These are phyloP conservation scores for Aspergillus sp. DNA, from an alignment of 2,329 filamentous ascomycete genomes.

Conservation along the genomic window DNA sequence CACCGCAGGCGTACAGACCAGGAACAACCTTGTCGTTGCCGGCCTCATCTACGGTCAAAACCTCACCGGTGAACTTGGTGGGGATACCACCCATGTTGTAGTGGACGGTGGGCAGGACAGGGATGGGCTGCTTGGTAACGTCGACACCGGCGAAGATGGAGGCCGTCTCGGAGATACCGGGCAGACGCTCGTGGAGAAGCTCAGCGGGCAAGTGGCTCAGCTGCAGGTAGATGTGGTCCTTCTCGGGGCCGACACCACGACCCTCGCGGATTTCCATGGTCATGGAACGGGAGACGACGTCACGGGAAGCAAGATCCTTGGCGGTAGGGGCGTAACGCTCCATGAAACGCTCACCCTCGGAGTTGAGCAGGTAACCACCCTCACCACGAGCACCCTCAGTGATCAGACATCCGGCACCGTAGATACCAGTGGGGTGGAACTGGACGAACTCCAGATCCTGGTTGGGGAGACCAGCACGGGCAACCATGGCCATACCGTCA, in stretches of 20 bases:
- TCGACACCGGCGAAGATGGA: slow-evolving; percentile 97
- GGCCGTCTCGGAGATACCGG: slow-evolving; percentile 97
- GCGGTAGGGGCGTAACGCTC: slow-evolving; percentile 96
- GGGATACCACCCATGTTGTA: slow-evolving; percentile 99
- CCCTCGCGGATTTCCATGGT: slow-evolving; percentile 97
- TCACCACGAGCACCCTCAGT: slow-evolving; percentile 97
- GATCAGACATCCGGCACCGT: slow-evolving; percentile 96
- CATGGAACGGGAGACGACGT: slow-evolving; percentile 97
- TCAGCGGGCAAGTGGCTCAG: slow-evolving; percentile 92
- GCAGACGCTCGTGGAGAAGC: slow-evolving; percentile 92
- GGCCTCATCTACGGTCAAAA: slow-evolving; percentile 81
- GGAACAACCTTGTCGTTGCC: slow-evolving; percentile 93
- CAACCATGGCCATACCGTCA: slow-evolving; percentile 99
- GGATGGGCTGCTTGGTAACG: slow-evolving; percentile 95
- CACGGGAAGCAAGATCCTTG: slow-evolving; percentile 94
- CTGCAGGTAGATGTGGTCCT: slow-evolving; percentile 98
- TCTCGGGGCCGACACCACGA: slow-evolving; percentile 93
- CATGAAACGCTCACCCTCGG: slow-evolving; percentile 98
- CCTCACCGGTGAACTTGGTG: slow-evolving; percentile 95
- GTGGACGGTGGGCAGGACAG: slow-evolving; percentile 94
- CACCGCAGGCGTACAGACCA: slow-evolving; percentile 93
- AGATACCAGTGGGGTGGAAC: slow-evolving; percentile 99
- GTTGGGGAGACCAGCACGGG: slow-evolving; percentile 94
- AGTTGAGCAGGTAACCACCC: slow-evolving; percentile 96
- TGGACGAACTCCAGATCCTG: slow-evolving; percentile 99